Conservation (phyloP, 306 rosid species). For the Medicago arabica region DNA sequence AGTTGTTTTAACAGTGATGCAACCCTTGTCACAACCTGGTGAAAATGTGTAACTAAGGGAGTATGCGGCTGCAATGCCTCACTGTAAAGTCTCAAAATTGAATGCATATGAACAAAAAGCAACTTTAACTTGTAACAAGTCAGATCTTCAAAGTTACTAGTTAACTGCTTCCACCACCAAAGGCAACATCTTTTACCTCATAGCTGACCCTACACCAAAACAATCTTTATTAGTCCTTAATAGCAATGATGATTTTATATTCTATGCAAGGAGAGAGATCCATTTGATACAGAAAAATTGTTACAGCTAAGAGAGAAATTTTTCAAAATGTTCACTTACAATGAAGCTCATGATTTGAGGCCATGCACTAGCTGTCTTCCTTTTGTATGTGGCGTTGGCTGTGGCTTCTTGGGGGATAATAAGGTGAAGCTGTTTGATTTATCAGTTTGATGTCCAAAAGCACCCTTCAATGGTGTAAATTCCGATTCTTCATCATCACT, state of each 20-base stretch:
- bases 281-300: conserved; percentile 31
- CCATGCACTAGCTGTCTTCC: conserved; percentile 39
- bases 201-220: conserved; percentile 30
- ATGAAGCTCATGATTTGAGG: conserved; percentile 17
- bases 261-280: conserved; percentile 29
- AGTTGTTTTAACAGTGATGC: conserved; percentile 24
- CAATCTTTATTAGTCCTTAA: conserved; percentile 28
- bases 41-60: conserved; percentile 16
- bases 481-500: conserved; percentile 89
- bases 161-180: conserved; percentile 39
- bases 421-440: conserved; percentile 50
- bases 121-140: conserved; percentile 28
- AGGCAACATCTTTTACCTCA: conserved; percentile 29
- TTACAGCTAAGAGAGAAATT: conserved; percentile 35
- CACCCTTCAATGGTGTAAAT: conserved; percentile 49
- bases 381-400: conserved; percentile 43
- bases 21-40: conserved; percentile 35
- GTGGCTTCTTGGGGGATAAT: conserved; percentile 54
- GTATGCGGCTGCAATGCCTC: conserved; percentile 26
- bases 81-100: conserved; percentile 40
- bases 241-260: conserved; percentile 19
- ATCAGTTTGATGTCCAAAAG: conserved; percentile 52
- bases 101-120: conserved; percentile 39
- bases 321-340: conserved; percentile 39
- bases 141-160: conserved; percentile 2